Evolutionary conservation across 768 basidiomycete species (phyloP).

Genomic region (Xerocomellus amylosporus): DNA sequence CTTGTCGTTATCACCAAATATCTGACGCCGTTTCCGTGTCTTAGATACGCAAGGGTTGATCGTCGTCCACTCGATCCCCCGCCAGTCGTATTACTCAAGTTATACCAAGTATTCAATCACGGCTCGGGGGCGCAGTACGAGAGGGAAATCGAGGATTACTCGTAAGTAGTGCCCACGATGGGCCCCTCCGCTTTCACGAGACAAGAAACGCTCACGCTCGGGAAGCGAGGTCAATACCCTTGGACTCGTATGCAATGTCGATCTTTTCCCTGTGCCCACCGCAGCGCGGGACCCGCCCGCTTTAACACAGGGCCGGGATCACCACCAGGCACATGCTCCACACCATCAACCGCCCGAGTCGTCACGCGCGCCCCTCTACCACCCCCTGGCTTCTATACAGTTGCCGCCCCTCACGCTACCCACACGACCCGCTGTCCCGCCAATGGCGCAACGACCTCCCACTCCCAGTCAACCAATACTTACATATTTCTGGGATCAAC

Average conservation of each 20-base stretch:
- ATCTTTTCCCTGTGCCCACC: slow-evolving; percentile 62
- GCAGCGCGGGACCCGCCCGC: slow-evolving; percentile 8
- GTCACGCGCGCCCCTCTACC: slow-evolving; percentile 14
- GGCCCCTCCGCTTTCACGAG: not conserved
- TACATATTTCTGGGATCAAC: slow-evolving; percentile 39
- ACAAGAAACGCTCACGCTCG: slow-evolving; percentile 5
- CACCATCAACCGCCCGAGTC: slow-evolving; percentile 3
- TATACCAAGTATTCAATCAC: slow-evolving; percentile 45
- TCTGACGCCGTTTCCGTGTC: not conserved
- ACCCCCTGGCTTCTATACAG: slow-evolving; percentile 16
- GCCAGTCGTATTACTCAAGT: slow-evolving; percentile 51
- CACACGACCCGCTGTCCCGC: slow-evolving; percentile 5
- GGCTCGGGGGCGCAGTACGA: slow-evolving; percentile 42
- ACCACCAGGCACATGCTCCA: slow-evolving; percentile 13
- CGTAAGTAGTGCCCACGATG: slow-evolving; percentile 33
- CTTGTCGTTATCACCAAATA: slow-evolving; percentile 1
- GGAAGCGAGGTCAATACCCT: slow-evolving; percentile 58
- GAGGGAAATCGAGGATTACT: slow-evolving; percentile 48
- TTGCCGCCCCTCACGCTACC: slow-evolving; percentile 24
- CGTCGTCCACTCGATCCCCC: slow-evolving; percentile 69
- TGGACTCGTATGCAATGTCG: slow-evolving; percentile 74
- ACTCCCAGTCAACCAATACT: slow-evolving; percentile 37
- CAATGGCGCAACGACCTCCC: slow-evolving; percentile 4
- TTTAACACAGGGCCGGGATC: slow-evolving; percentile 6
- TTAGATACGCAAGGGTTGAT: slow-evolving; percentile 59